Evolutionary conservation across 1,284 basidiomycete species (phyloP).

Genomic region (Malassezia caprae): DNA sequence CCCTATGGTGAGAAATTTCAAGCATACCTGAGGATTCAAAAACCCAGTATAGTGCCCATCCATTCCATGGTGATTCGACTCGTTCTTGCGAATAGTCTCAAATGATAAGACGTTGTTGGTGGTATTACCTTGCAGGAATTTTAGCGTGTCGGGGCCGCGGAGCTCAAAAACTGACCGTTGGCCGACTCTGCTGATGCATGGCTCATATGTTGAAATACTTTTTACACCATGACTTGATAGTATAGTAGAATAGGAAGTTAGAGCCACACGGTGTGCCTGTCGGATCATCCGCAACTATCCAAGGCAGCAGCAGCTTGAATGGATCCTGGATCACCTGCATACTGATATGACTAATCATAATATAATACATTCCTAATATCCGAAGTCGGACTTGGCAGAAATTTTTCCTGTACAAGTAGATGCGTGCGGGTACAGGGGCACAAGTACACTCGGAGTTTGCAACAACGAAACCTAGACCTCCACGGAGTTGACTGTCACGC

Average conservation of each 20-base stretch:
- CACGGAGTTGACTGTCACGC: neutral
- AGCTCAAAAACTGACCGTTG: constrained; percentile 57
- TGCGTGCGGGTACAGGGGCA: neutral
- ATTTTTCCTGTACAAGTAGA: neutral
- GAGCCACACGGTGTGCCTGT: neutral
- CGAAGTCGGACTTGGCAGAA: neutral
- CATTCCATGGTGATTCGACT: constrained; percentile 20
- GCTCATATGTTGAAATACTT: neutral
- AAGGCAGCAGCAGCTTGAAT: neutral
- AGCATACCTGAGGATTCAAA: constrained; percentile 69
- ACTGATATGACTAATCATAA: neutral
- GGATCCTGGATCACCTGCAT: neutral
- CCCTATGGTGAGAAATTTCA: constrained; percentile 55
- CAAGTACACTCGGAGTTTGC: neutral
- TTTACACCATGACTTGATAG: neutral
- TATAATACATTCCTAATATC: neutral
- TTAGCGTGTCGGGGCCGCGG: constrained; percentile 67
- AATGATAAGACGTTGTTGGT: constrained; percentile 53
- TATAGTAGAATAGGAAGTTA: neutral
- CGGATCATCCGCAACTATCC: neutral
- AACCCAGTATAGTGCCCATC: constrained; percentile 67
- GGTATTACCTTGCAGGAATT: constrained; percentile 80
- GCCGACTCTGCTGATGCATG: neutral
- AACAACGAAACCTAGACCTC: neutral
- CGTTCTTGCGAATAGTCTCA: constrained; percentile 22